Conservation (phyloP, 257 asterid genomes). For the Scutellaria barbata region DNA sequence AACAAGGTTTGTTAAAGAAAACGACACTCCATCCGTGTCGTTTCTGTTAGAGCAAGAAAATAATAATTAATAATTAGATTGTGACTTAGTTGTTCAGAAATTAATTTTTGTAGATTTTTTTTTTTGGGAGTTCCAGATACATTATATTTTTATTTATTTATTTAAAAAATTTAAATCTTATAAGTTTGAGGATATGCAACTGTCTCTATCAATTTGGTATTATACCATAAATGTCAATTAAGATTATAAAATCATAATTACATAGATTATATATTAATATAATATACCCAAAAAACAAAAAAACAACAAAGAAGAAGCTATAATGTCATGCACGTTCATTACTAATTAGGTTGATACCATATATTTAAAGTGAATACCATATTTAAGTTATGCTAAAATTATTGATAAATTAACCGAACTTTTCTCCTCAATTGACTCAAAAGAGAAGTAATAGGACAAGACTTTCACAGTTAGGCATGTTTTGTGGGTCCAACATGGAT, state of each 20-base stretch:
- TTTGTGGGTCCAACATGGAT: neutral
- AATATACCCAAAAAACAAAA: neutral
- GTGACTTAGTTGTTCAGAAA: neutral
- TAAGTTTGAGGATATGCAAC: neutral
- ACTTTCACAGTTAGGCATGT: neutral
- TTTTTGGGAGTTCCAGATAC: neutral
- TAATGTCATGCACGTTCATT: slow-evolving; percentile 19
- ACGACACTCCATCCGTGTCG: slow-evolving; percentile 29
- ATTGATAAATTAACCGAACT: neutral
- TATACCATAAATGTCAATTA: neutral
- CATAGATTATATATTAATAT: neutral
- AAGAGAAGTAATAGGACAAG: slow-evolving; percentile 1
- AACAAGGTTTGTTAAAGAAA: slow-evolving; percentile 11
- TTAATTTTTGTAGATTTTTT: neutral
- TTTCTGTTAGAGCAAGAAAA: neutral
- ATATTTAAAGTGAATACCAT: too few species aligned
- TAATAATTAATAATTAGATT: neutral
- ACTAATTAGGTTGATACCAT: neutral
- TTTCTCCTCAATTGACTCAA: neutral
- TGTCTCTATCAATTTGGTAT: slow-evolving; percentile 21
- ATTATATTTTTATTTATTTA: neutral
- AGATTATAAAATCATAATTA: neutral
- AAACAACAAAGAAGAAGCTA: neutral
- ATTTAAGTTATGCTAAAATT: neutral
- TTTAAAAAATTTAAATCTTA: neutral